These are phyloP conservation scores for Kodamaea laetipori DNA, from an alignment of 805 yeast species.

Conservation along the genomic window DNA sequence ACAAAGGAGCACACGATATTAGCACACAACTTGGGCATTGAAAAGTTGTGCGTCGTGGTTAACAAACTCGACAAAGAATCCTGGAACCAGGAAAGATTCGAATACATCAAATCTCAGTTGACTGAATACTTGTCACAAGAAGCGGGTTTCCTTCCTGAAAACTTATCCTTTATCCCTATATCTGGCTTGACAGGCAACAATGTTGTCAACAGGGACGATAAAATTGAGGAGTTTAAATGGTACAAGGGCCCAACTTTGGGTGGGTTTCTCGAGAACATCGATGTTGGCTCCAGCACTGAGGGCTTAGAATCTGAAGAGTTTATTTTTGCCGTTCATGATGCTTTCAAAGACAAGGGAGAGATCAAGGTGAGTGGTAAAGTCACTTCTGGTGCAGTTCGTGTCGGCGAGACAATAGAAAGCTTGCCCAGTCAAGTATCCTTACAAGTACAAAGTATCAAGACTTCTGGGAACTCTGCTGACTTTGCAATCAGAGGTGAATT, in stretches of 20 bases:
- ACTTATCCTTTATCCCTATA: slow-evolving; percentile 60
- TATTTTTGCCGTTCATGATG: slow-evolving; percentile 64
- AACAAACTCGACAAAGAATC: slow-evolving; percentile 69
- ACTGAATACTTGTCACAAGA: slow-evolving; percentile 52
- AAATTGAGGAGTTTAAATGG: slow-evolving; percentile 45
- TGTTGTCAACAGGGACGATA: slow-evolving; percentile 48
- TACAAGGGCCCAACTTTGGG: slow-evolving; percentile 48
- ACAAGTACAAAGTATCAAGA: slow-evolving; percentile 43
- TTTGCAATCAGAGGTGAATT: slow-evolving; percentile 63
- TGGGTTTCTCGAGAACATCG: slow-evolving; percentile 40
- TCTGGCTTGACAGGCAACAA: slow-evolving; percentile 72
- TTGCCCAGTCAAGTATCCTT: slow-evolving; percentile 53
- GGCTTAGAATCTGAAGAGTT: slow-evolving; percentile 40
- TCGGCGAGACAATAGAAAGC: slow-evolving; percentile 63
- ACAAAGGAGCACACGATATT: slow-evolving; percentile 77
- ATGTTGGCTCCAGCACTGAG: slow-evolving; percentile 19
- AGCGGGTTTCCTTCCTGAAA: slow-evolving; percentile 49
- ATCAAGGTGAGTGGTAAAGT: slow-evolving; percentile 65
- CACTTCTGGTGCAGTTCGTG: slow-evolving; percentile 66
- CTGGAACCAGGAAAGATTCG: slow-evolving; percentile 58
- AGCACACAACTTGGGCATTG: slow-evolving; percentile 68
- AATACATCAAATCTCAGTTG: slow-evolving; percentile 52
- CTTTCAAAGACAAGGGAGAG: slow-evolving; percentile 49
- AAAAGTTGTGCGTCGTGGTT: slow-evolving; percentile 58
- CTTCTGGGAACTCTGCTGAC: slow-evolving; percentile 45